A percentile compares a stretch with the other conserved stretches of the same genome.
phyloP scores from a whole-genome alignment of 2,329 filamentous ascomycete species.

The Neopestalotiopsis clavispora region DNA sequence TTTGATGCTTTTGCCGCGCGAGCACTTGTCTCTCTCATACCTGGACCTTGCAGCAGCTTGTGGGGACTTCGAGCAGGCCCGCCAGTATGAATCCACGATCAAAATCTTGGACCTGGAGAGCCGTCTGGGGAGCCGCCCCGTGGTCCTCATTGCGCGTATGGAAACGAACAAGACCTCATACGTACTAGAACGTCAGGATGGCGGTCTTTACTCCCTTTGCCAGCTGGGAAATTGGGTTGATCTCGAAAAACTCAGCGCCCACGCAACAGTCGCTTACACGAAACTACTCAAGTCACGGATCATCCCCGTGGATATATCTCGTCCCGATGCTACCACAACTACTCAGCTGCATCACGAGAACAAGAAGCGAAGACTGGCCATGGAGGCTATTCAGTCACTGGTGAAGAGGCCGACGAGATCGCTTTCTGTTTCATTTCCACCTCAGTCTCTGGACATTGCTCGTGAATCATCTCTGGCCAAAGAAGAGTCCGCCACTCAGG shows the following conservation, averaged over 20 bases:
- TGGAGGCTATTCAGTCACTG: conserved; percentile 67
- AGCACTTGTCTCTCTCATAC: conserved; percentile 63
- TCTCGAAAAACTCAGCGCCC: conserved; percentile 54
- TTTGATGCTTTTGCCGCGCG: conserved; percentile 66
- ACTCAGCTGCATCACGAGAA: conserved; percentile 52
- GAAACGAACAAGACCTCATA: conserved; percentile 60
- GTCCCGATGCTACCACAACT: conserved; percentile 41
- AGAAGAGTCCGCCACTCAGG: conserved; percentile 21
- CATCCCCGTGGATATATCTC: conserved; percentile 25
- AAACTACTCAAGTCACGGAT: conserved; percentile 37
- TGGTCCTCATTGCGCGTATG: conserved; percentile 65
- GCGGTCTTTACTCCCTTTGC: conserved; percentile 69
- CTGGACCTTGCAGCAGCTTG: conserved; percentile 61
- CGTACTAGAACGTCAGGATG: conserved; percentile 68
- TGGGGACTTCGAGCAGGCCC: conserved; percentile 55
- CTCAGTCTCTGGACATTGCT: conserved; percentile 20
- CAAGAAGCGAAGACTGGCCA: conserved; percentile 62
- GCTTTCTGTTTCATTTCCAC: conserved; percentile 43
- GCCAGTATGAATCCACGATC: conserved; percentile 65
- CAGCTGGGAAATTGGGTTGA: conserved; percentile 71
- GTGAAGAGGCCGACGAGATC: conserved; percentile 58
- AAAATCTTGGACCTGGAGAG: conserved; percentile 68
- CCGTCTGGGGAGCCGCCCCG: conserved; percentile 58
- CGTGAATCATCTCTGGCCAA: conserved; percentile 20
- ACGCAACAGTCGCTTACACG: conserved; percentile 53